These are phyloP conservation scores for Phytophthora rubi DNA, from an alignment of 352 stramenopile species.

Conservation along the genomic window DNA sequence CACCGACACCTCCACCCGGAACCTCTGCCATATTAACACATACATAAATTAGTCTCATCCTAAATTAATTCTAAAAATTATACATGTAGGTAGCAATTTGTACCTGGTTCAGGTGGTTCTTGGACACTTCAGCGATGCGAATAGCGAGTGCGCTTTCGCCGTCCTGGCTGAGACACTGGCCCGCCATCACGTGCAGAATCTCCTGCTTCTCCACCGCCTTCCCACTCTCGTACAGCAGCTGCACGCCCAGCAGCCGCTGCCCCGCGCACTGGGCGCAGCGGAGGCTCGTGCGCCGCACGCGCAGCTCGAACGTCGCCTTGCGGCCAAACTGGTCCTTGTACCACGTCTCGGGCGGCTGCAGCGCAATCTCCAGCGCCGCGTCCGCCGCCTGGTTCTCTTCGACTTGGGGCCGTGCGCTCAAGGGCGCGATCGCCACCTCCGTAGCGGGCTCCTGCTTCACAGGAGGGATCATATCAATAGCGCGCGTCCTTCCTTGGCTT, in stretches of 20 bases:
- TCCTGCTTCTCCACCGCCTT: conserved; percentile 82
- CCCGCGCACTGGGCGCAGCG: conserved; percentile 55
- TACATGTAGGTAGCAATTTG: background rate
- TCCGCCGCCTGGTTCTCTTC: conserved; percentile 14
- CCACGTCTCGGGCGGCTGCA: conserved; percentile 70
- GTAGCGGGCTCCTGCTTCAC: conserved; percentile 20
- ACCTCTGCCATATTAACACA: conserved; percentile 39
- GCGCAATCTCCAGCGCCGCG: conserved; percentile 52
- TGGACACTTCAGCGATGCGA: conserved; percentile 83
- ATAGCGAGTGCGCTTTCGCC: conserved; percentile 58
- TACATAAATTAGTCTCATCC: background rate
- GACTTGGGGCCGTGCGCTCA: background rate
- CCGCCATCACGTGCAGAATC: conserved; percentile 65
- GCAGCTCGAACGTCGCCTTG: conserved; percentile 74
- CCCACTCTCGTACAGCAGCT: conserved; percentile 79
- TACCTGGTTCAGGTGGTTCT: conserved; percentile 85
- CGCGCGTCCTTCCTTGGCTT: background rate
- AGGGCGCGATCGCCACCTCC: conserved; percentile 32
- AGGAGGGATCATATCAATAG: conserved; percentile 23
- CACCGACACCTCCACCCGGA: conserved; percentile 64
- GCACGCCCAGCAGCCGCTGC: conserved; percentile 61
- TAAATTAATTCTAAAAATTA: background rate
- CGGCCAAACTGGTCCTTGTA: conserved; percentile 86
- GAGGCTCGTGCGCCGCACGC: conserved; percentile 36
- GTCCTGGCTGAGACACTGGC: conserved; percentile 67